Evolutionary conservation across 2,329 filamentous ascomycete genomes (phyloP), one percentile per base, ranked within the genome.

Genomic region (Coleophoma eucalyptorum): DNA sequence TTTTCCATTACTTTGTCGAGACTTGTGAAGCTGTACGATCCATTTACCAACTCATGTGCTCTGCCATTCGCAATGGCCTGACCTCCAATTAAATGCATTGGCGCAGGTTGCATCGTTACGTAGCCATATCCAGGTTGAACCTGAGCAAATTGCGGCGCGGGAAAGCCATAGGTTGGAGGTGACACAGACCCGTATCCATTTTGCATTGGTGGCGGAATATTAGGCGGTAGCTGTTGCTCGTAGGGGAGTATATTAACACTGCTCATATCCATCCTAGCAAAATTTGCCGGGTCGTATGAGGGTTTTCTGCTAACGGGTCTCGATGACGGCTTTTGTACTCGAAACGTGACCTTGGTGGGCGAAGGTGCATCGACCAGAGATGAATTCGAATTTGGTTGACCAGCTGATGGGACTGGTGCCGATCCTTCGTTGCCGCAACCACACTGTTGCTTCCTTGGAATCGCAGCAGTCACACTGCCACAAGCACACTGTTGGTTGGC

Each of bases 401-500:
- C 52, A 42, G 55, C 50, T 12, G 49, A 21, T 38, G 38, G 20
- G 6, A 35, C 19, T 11, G 19, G 19, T 32, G 48, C 20, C 4
- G 35, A 8, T 53, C 51, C 16, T 50, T 38, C 4, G 46, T 62
- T 64, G 32, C 75, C 73, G 58, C 81, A 85, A 37, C 68, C 68
- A 50, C 81, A 85, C 49, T 75, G 75, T 52, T 81, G 76, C 55
- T 78, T 78, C 56, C 76, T 75, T 1, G 81, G 80, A 50, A 86
- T 81, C 7, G 81, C 81, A 33, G 81, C 81, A 15, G 84, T 86
- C n/a, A 88, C 76, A 53, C 78, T 77, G 41, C 75, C 76, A 65
- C 84, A 89, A 38, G 78, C 78, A 46, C 80, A 81, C 31, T 77
- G 74, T 42, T 62, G 60, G 40, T 60, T 57, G 51, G 56, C 57